Evolutionary conservation across 169 alveolate genomes (phyloP), one percentile per base, ranked within the genome.

Genomic region (Plasmodium knowlesi): DNA sequence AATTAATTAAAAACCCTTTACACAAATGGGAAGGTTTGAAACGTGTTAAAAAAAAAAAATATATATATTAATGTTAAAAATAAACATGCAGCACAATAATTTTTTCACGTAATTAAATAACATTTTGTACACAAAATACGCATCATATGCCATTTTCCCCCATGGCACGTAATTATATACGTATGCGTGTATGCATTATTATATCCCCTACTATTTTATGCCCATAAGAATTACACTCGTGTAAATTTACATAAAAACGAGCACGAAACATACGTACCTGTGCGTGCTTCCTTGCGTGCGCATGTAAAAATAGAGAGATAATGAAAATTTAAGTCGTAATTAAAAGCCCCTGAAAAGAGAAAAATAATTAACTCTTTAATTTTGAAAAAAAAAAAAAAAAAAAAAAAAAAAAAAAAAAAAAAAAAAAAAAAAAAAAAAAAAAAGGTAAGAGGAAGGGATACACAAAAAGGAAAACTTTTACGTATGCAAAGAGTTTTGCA

Each of bases 261-360:
- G 61, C 39, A 67, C 3, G 3, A 67, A 67, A 67, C 14, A 67
- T 67, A 67, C 30, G 41, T 28, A 67, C 76, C 41, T 67, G 37
- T 67, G 76, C 37, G 28, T n/a, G 74, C 57, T 43, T 80, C 14
- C 19, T 25, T 32, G 54, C 85, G 32, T 81, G 86, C 73, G n/a
- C 61, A 81, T 50, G 37, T 67, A 67, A 67, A 37, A 67, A 67
- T 67, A 25, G 76, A 25, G 76, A 67, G 30, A 67, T 67, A 67
- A 67, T 28, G 76, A 16, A 22, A 67, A 67, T 67, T 67, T 22
- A 50, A 50, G 41, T 67, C 76, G 30, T 67, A 67, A 67, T 67
- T 67, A 67, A 67, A 67, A 67, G 12, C 37, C 37, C 76, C 30
- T 67, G 34, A 67, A 67, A 67, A 67, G 76, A 67, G 76, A 67